phyloP scores from a whole-genome alignment of 805 yeast species.

The Saccharomycopsis babjevae region DNA sequence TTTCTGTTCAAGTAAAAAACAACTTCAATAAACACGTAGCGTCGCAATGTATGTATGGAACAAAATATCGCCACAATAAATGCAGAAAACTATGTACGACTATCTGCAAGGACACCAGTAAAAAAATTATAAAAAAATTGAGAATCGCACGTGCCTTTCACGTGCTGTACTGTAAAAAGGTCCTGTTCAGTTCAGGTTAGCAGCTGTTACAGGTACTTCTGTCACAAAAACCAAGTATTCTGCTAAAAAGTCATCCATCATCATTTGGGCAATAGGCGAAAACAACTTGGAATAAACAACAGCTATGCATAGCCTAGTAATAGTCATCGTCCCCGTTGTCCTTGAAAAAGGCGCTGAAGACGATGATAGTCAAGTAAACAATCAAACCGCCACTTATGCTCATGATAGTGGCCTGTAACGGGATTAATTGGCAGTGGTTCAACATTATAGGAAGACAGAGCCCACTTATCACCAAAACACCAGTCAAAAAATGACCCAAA shows the following conservation, averaged over 20 bases:
- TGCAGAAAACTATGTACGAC: too few species aligned
- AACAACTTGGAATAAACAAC: neutral
- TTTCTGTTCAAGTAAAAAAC: neutral
- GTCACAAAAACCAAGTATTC: neutral
- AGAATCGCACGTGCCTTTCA: neutral
- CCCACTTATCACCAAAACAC: constrained; percentile 68
- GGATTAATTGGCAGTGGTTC: constrained; percentile 64
- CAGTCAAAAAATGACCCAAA: constrained; percentile 69
- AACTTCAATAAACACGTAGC: neutral
- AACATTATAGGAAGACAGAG: constrained; percentile 65
- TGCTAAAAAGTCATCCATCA: neutral
- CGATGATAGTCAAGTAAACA: constrained; percentile 73
- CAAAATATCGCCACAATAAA: too few species aligned
- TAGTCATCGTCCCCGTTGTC: constrained; percentile 33
- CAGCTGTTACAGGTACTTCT: too few species aligned
- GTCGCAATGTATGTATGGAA: neutral
- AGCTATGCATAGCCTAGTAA: neutral
- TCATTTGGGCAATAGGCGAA: neutral
- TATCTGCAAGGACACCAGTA: neutral
- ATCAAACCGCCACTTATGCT: constrained; percentile 77
- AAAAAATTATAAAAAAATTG: too few species aligned
- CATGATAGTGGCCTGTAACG: constrained; percentile 61
- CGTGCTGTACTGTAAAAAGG: neutral
- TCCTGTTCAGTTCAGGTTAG: too few species aligned
- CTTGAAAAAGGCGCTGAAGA: constrained; percentile 68